phyloP scores from a whole-genome alignment of 78 protist genomes.

The Emiliania huxleyi region DNA sequence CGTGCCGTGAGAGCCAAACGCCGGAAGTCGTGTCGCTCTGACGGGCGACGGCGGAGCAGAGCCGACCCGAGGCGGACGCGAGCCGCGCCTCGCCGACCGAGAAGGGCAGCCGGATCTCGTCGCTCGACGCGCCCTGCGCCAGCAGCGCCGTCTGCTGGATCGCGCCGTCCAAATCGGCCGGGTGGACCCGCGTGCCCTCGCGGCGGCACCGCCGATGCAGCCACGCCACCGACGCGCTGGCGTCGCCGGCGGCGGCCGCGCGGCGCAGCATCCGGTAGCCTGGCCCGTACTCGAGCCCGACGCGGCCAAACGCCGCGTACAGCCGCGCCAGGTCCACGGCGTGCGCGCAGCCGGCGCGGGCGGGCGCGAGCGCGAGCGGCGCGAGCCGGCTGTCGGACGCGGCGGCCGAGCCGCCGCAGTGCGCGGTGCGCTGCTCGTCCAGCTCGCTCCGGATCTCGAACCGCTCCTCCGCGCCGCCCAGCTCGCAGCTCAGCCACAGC shows the following conservation, averaged over 20 bases:
- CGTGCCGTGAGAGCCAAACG: background rate
- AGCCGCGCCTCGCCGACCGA: background rate
- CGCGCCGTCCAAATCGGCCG: background rate
- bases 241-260: background rate
- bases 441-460: background rate
- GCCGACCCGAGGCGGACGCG: background rate
- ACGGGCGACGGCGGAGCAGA: background rate
- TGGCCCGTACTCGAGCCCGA: background rate
- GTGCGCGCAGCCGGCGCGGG: background rate
- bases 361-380: background rate
- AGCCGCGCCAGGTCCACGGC: background rate
- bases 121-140: background rate
- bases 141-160: background rate
- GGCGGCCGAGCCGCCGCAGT: background rate
- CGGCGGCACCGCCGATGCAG: background rate
- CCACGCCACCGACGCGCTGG: background rate
- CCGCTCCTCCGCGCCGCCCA: background rate
- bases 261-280: background rate
- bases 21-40: background rate
- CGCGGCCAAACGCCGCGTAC: background rate
- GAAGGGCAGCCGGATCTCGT: background rate
- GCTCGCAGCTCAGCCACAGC: background rate
- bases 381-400: background rate
- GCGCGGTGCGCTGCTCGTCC: background rate
- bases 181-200: background rate